Percentiles rank a stretch among this genome's conserved stretches.
phyloP scores from a whole-genome alignment of 1,284 basidiomycete species.

The Sporisorium reilianum region DNA sequence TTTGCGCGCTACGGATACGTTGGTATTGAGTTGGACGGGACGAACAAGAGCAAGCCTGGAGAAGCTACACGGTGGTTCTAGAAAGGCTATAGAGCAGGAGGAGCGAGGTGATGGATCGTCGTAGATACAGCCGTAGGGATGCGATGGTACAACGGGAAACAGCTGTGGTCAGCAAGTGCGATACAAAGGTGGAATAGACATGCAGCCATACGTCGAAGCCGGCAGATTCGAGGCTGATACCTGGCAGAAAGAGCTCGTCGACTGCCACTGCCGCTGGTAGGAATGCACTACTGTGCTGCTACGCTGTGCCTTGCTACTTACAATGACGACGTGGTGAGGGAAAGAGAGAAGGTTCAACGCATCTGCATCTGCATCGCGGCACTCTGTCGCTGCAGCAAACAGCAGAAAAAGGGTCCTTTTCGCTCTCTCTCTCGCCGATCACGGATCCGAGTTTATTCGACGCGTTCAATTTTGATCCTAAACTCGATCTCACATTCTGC shows the following conservation, averaged over 20 bases:
- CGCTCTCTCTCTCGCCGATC: conserved; percentile 18
- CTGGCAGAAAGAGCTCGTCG: not conserved
- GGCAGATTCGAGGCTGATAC: not conserved
- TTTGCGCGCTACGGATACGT: not conserved
- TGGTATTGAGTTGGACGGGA: conserved; percentile 6
- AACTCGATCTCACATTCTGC: conserved; percentile 16
- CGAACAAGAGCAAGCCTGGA: not conserved
- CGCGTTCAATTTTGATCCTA: not conserved
- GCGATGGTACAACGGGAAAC: not conserved
- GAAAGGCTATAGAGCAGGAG: not conserved
- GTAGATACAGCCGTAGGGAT: not conserved
- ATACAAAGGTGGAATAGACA: not conserved
- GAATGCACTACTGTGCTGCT: not conserved
- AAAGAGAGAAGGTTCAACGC: not conserved
- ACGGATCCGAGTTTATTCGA: conserved; percentile 22
- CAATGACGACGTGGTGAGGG: conserved; percentile 14
- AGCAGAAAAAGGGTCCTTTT: conserved; percentile 10
- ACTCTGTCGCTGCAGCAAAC: not conserved
- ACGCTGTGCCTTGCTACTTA: conserved; percentile 17
- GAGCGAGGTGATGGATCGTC: not conserved
- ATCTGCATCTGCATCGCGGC: not conserved
- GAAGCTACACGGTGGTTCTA: conserved; percentile 5
- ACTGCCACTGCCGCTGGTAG: not conserved
- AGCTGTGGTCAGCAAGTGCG: conserved; percentile 2
- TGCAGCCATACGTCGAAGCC: not conserved